A percentile compares a stretch with the other conserved stretches of the same genome.
phyloP scores from a whole-genome alignment of 352 stramenopile genomes.

The Pythium brachiatum region DNA sequence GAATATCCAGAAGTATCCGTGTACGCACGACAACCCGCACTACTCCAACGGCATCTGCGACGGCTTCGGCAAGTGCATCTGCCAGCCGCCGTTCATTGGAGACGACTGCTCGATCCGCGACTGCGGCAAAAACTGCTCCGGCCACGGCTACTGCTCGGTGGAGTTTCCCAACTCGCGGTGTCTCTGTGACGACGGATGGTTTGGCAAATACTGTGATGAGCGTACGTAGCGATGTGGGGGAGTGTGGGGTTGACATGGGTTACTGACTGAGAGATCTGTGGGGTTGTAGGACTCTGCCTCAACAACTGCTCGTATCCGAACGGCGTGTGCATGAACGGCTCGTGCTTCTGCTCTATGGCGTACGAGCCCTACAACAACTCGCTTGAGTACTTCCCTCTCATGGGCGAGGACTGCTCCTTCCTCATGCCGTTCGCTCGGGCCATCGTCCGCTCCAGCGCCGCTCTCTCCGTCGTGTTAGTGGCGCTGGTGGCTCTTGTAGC shows the following conservation, averaged over 20 bases:
- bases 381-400: conserved; percentile 67
- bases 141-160: conserved; percentile 94
- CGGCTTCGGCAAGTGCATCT: conserved; percentile 95
- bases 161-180: conserved; percentile 96
- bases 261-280: conserved; percentile 2
- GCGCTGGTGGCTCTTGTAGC: neutral
- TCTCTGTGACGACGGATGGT: conserved; percentile 94
- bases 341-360: conserved; percentile 90
- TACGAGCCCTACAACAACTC: conserved; percentile 96
- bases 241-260: neutral
- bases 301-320: conserved; percentile 98
- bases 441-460: conserved; percentile 1
- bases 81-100: conserved; percentile 91
- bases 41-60: conserved; percentile 95
- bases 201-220: conserved; percentile 90
- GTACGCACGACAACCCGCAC: conserved; percentile 74
- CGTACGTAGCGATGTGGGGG: conserved; percentile 36
- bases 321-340: conserved; percentile 89
- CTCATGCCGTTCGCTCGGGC: conserved; percentile 61
- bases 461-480: neutral
- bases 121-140: conserved; percentile 89
- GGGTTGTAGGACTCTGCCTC: conserved; percentile 80
- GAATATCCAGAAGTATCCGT: conserved; percentile 91
- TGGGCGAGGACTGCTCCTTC: conserved; percentile 86
- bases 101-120: conserved; percentile 92